Evolutionary conservation across 106 monocot species (phyloP).

Genomic region (Dendrobium huoshanense): DNA sequence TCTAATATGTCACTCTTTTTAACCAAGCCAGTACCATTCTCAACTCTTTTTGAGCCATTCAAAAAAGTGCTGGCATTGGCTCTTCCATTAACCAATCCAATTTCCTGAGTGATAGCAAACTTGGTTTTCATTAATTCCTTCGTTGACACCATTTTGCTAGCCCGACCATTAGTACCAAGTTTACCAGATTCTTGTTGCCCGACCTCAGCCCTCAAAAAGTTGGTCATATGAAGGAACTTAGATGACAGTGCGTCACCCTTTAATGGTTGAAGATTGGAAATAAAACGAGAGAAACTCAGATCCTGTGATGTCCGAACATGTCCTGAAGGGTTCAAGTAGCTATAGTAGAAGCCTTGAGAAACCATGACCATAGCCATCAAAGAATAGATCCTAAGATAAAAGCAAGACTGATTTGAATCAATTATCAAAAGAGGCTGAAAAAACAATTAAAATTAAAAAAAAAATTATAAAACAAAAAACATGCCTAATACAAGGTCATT

Average conservation of each 20-base stretch:
- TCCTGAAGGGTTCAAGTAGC: slow-evolving; percentile 12
- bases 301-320: slow-evolving; percentile 10
- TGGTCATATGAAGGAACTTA: neutral
- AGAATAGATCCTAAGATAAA: neutral
- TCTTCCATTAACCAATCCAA: neutral
- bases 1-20: slow-evolving; percentile 30
- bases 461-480: neutral
- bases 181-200: slow-evolving; percentile 21
- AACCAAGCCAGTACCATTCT: slow-evolving; percentile 32
- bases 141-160: slow-evolving; percentile 55
- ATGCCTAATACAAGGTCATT: neutral
- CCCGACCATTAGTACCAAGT: slow-evolving; percentile 30
- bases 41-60: slow-evolving; percentile 37
- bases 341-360: slow-evolving; percentile 22
- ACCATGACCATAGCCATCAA: slow-evolving; percentile 39
- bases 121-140: slow-evolving; percentile 34
- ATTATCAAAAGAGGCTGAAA: neutral
- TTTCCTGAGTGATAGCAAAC: slow-evolving; percentile 2
- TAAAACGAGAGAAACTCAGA: slow-evolving; percentile 35
- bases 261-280: slow-evolving; percentile 9
- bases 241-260: slow-evolving; percentile 10
- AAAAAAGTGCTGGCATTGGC: neutral
- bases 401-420: neutral
- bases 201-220: slow-evolving; percentile 16
- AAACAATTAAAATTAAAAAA: neutral